Percentiles rank a stretch among this genome's conserved stretches.
Conservation (phyloP, 2,329 filamentous ascomycete genomes). For the Pseudogymnoascus pannorum region DNA sequence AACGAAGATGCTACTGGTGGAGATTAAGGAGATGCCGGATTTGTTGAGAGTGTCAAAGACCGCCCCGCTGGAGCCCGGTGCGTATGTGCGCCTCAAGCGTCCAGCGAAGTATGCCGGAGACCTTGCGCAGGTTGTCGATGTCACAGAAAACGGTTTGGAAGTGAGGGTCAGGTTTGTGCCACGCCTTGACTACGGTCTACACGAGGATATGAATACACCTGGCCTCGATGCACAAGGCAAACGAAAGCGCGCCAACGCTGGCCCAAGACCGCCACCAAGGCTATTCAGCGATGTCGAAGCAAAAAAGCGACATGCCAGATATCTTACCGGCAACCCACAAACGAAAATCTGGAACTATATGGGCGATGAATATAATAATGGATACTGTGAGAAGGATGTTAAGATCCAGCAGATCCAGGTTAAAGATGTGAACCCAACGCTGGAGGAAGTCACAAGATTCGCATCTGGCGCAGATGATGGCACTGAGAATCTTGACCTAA, state of each 20-base stretch:
- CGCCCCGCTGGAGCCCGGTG: constrained; percentile 74
- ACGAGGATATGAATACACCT: constrained; percentile 60
- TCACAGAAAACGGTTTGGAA: constrained; percentile 87
- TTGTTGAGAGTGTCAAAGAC: constrained; percentile 86
- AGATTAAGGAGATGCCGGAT: constrained; percentile 96
- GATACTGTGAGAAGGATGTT: constrained; percentile 89
- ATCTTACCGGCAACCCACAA: constrained; percentile 39
- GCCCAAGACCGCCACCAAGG: constrained; percentile 73
- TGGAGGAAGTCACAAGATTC: constrained; percentile 95
- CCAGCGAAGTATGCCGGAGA: constrained; percentile 78
- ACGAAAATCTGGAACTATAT: constrained; percentile 74
- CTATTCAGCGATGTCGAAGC: constrained; percentile 92
- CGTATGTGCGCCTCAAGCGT: constrained; percentile 83
- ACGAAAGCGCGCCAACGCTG: constrained; percentile 64
- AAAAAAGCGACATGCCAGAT: constrained; percentile 70
- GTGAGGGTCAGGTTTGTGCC: constrained; percentile 83
- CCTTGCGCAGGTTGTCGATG: constrained; percentile 83
- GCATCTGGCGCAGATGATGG: constrained; percentile 83
- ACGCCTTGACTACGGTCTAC: constrained; percentile 81
- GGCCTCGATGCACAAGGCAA: constrained; percentile 52
- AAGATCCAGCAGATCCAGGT: constrained; percentile 80
- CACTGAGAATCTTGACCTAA: constrained; percentile 85
- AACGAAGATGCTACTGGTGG: constrained; percentile 78
- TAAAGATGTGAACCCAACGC: constrained; percentile 82
- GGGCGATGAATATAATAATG: constrained; percentile 83